Base-by-base conservation (phyloP, 108 stramenopile genomes). In the Cyclotella atomus region DNA sequence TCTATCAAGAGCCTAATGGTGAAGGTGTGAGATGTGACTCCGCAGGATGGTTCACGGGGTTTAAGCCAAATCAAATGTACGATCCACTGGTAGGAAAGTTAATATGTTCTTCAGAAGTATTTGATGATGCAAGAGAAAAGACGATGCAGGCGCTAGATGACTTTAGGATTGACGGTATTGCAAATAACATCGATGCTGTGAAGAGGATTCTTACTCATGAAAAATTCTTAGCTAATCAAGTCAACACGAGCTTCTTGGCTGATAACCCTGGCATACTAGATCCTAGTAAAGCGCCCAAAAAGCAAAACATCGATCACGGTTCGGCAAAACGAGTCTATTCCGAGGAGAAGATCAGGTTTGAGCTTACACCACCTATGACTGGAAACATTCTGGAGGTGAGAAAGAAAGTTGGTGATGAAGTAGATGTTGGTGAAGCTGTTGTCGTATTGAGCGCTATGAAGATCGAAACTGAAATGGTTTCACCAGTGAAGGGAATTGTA, bases 401-500 rank as follows among this genome's bases (percentile, higher is more conserved):
- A 43, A 88, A 87, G 29, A 70, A 77, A 50, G 38, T 47, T 0
- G 92, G 92, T 2, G 89, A 92, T 34, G 43, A 68, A 32, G 91
- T 94, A 10, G 84, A 83, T 47, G 68, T 74, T 30, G 93, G 93
- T 21, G 80, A 93, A 17, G 85, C 83, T 9, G 68, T 94, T n/a
- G 83, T 89, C 4, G 84, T 93, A 44, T 86, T 94, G 21, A 77
- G 73, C 17, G 93, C 93, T 17, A 93, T 94, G 91, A 94, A 94
- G 83, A 94, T 94, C 84, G 93, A 94, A 57, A 87, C 90, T 46
- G 68, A 75, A 35, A 76, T 94, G 64, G 68, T 83, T 9, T 89
- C 93, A 23, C 86, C 90, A 49, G 54, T 59, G 32, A 86, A 79
- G 29, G 93, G 90, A 17, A 67, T 70, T n/a, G 83, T 92, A 17